phyloP scores from a whole-genome alignment of 305 asterid species.

The Fraxinus platypoda region DNA sequence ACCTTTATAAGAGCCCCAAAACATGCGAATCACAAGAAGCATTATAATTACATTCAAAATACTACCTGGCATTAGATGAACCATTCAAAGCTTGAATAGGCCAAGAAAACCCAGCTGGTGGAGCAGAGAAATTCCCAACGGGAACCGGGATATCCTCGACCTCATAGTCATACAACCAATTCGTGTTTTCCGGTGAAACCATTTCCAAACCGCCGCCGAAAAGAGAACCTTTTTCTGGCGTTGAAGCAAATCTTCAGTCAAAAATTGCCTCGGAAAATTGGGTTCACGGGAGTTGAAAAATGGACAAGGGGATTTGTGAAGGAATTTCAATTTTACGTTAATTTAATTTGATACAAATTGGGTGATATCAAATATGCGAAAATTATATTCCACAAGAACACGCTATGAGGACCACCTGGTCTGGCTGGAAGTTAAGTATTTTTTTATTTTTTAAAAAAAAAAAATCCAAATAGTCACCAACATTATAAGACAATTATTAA shows the following conservation, averaged over 20 bases:
- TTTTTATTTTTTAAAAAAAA: no score
- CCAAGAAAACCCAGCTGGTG: slow-evolving; percentile 64
- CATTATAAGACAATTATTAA: no score
- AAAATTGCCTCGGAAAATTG: background rate
- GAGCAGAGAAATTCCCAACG: slow-evolving; percentile 47
- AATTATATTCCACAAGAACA: background rate
- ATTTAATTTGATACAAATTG: slow-evolving; percentile 24
- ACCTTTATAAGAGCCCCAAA: slow-evolving; percentile 1
- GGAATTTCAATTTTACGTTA: slow-evolving; percentile 13
- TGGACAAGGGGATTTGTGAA: slow-evolving; percentile 25
- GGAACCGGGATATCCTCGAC: slow-evolving; percentile 63
- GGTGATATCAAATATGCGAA: slow-evolving; percentile 28
- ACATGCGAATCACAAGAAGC: background rate
- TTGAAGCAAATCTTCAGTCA: background rate
- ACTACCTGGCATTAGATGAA: slow-evolving; percentile 60
- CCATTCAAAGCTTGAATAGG: slow-evolving; percentile 63
- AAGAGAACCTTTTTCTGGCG: slow-evolving; percentile 15
- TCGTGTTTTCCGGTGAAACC: slow-evolving; percentile 83
- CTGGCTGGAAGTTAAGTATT: background rate
- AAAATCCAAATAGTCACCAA: no score
- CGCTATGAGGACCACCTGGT: background rate
- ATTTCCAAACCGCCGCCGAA: slow-evolving; percentile 48
- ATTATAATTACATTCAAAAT: slow-evolving; percentile 10
- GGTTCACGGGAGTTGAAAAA: slow-evolving; percentile 26
- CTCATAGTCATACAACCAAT: slow-evolving; percentile 90